phyloP scores from a whole-genome alignment of 768 basidiomycete species.

The Ephemerocybe angulata region DNA sequence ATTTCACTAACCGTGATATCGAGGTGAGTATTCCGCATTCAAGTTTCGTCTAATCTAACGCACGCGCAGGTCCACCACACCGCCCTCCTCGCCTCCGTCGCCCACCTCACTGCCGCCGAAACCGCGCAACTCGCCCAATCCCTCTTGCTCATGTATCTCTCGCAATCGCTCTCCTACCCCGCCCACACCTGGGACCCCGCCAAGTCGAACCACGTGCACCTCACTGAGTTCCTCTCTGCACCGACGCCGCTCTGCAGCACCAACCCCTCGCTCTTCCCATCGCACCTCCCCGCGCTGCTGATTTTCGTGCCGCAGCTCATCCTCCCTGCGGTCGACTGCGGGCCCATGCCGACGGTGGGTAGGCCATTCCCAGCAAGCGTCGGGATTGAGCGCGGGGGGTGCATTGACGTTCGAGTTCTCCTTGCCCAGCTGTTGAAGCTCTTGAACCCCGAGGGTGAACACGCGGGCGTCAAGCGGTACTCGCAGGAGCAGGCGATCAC shows the following conservation, averaged over 20 bases:
- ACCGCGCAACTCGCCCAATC: slow-evolving; percentile 58
- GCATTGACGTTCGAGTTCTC: no score
- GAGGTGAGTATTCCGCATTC: no score
- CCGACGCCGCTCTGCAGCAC: slow-evolving; percentile 71
- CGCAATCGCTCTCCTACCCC: slow-evolving; percentile 62
- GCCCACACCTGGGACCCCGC: slow-evolving; percentile 31
- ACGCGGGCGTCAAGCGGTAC: slow-evolving; percentile 47
- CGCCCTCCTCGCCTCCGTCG: slow-evolving; percentile 64
- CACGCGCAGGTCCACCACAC: slow-evolving; percentile 62
- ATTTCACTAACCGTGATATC: no score
- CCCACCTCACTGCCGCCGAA: slow-evolving; percentile 65
- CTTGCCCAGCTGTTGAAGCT: slow-evolving; percentile 65
- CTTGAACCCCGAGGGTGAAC: slow-evolving; percentile 51
- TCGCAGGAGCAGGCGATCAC: slow-evolving; percentile 89
- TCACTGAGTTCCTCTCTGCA: slow-evolving; percentile 62
- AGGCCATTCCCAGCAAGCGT: slow-evolving; percentile 49
- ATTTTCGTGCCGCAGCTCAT: slow-evolving; percentile 68
- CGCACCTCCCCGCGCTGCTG: slow-evolving; percentile 65
- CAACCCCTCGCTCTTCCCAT: slow-evolving; percentile 67
- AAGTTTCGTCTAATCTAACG: slow-evolving; percentile 1
- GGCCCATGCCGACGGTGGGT: slow-evolving; percentile 47
- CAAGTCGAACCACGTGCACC: slow-evolving; percentile 39
- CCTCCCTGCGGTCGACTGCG: slow-evolving; percentile 52
- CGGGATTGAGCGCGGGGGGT: no score
- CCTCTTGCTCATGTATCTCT: slow-evolving; percentile 61